Evolutionary conservation across 441 rosid genomes (phyloP).

Genomic region (Erysimum cheiri): DNA sequence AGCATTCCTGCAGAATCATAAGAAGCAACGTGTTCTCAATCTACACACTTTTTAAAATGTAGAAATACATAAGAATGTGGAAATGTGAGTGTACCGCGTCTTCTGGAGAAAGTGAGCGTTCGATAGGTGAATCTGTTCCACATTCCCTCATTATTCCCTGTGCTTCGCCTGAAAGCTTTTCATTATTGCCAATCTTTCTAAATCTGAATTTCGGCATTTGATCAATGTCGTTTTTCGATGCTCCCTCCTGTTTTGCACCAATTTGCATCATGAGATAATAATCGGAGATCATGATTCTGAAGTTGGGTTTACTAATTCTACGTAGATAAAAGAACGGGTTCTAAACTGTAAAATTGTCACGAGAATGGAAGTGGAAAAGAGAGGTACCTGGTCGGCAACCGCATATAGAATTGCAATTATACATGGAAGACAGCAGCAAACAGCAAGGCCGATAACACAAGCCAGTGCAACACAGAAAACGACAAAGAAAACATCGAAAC

Average conservation of each 20-base stretch:
- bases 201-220: constrained; percentile 80
- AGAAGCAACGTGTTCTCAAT: not conserved
- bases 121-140: constrained; percentile 77
- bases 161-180: constrained; percentile 54
- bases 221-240: constrained; percentile 90
- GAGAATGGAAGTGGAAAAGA: constrained; percentile 24
- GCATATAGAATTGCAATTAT: constrained; percentile 96
- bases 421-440: constrained; percentile 98
- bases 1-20: constrained; percentile 73
- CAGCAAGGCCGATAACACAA: constrained; percentile 94
- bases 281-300: not conserved
- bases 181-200: constrained; percentile 48
- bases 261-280: not conserved
- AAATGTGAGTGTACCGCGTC: constrained; percentile 62
- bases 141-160: constrained; percentile 83
- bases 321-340: not conserved
- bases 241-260: constrained; percentile 77
- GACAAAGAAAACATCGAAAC: constrained; percentile 98
- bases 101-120: constrained; percentile 68
- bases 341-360: not conserved
- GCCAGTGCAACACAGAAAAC: constrained; percentile 97
- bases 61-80: constrained; percentile 1
- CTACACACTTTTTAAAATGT: not conserved
- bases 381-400: constrained; percentile 89
- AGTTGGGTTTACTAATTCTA: constrained; percentile 11